Base-by-base conservation (phyloP, 371 early-diverging fungal species). In the Rhizopus sp. region DNA sequence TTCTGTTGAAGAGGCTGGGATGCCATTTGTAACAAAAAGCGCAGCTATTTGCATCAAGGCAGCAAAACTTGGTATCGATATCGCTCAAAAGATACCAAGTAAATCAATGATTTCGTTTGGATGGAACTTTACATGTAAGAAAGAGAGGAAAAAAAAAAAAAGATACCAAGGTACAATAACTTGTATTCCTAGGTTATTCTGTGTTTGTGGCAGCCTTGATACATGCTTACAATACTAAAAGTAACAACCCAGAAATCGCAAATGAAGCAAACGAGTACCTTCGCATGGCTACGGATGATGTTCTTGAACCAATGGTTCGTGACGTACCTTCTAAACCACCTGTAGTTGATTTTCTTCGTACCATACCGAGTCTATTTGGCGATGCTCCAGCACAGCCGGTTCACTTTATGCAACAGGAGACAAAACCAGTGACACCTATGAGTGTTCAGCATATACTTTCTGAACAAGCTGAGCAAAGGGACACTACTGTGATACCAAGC, bases 21-120 rank as follows among this genome's bases (percentile, higher is more conserved):
- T 50, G 16, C 51, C 57, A 29, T 62, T 51, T 9, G 64, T 55
- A 33, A n/a, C 48, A 41, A 60, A 69, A 39, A 64, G 72, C 12
- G 29, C 60, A 13, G 62, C 60, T 1, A 64, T 77, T 6, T 83
- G 84, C 41, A 77, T 74, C 2, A 58, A 68, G 9, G 80, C 83
- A 3, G 87, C 87, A 15, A 83, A 80, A 50, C 50, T 62, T 5
- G 59, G 74, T 0, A 71, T 83, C 39, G 79, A 82, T 53, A 68
- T 84, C 50, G 83, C 83, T 10, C 60, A 74, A 5, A 41, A 57
- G 9, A 59, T 72, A 16, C 69, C 72, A 1, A 44, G 48, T 13
- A 54, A 60, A 16, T 60, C 65, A 12, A 67, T 70, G 39, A 50
- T 63, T 9, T 66, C 63, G n/a, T 78, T 73, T 54, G 75, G 79